Evolutionary conservation across 108 stramenopile genomes (phyloP).

Genomic region (Aurantiochytrium sp.): DNA sequence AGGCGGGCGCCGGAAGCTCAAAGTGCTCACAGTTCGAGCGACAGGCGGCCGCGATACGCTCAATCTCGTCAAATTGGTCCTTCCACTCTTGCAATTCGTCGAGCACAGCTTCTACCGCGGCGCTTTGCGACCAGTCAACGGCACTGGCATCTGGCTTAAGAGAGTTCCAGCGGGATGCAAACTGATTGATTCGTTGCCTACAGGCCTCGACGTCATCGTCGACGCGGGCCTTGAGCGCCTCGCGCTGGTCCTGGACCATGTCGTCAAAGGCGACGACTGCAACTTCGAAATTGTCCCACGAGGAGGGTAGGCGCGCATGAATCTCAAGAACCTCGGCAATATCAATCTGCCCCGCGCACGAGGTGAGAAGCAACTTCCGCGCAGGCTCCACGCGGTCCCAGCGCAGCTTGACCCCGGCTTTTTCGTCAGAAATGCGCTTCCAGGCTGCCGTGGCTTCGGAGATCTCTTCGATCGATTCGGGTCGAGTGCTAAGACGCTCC

Average conservation of each 20-base stretch:
- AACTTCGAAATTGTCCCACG: conserved; percentile 53
- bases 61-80: conserved; percentile 37
- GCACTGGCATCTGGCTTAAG: conserved; percentile 35
- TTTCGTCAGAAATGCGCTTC: conserved; percentile 33
- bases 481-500: conserved; percentile 35
- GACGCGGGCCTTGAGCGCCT: conserved; percentile 40
- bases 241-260: conserved; percentile 56
- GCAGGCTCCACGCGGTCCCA: background rate
- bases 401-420: conserved; percentile 13
- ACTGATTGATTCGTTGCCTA: conserved; percentile 37
- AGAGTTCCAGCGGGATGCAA: conserved; percentile 42
- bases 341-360: conserved; percentile 35
- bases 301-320: conserved; percentile 37
- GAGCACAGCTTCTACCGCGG: conserved; percentile 30
- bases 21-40: conserved; percentile 39
- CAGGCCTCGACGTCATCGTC: conserved; percentile 34
- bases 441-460: conserved; percentile 44
- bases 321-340: background rate
- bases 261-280: conserved; percentile 54
- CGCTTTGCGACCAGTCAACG: conserved; percentile 32
- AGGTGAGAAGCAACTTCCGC: conserved; percentile 27
- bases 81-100: conserved; percentile 43
- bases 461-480: conserved; percentile 50
- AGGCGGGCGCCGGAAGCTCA: conserved; percentile 40
- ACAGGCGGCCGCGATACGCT: conserved; percentile 25